Conservation (phyloP, 2,329 filamentous ascomycete genomes). For the Verticillium tricorpus region DNA sequence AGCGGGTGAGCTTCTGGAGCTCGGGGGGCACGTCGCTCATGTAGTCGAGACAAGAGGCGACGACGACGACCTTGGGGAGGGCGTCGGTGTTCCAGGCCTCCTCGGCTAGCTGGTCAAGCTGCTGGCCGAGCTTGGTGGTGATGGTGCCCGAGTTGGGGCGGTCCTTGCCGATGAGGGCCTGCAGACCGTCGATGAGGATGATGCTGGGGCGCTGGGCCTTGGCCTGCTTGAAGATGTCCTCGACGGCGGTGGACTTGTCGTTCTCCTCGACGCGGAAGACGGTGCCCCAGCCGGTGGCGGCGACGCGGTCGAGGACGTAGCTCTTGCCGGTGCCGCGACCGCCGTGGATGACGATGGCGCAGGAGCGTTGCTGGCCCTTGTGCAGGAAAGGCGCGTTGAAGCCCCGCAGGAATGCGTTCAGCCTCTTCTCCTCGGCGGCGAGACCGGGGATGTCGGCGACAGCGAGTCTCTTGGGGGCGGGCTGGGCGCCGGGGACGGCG, state of each 20-base stretch:
- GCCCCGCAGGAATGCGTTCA: constrained; percentile 62
- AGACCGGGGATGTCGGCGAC: constrained; percentile 64
- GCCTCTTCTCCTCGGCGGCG: constrained; percentile 52
- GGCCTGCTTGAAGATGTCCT: constrained; percentile 67
- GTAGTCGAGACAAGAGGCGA: constrained; percentile 69
- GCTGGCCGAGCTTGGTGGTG: constrained; percentile 45
- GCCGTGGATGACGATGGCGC: constrained; percentile 72
- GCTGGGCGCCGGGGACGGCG: constrained; percentile 15
- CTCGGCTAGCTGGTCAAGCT: constrained; percentile 50
- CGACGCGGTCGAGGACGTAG: constrained; percentile 64
- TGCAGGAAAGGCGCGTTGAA: constrained; percentile 39
- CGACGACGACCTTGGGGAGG: constrained; percentile 60
- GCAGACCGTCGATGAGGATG: constrained; percentile 74
- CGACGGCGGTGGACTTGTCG: constrained; percentile 55
- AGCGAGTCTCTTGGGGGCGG: constrained; percentile 27
- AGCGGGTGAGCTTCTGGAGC: constrained; percentile 60
- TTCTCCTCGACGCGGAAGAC: constrained; percentile 57
- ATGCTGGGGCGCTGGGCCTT: constrained; percentile 67
- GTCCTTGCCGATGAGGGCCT: constrained; percentile 62
- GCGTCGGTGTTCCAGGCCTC: constrained; percentile 29
- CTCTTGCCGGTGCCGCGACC: constrained; percentile 83
- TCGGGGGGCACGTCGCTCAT: constrained; percentile 66
- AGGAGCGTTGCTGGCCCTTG: constrained; percentile 31
- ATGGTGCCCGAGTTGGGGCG: constrained; percentile 44
- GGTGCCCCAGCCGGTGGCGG: constrained; percentile 64